A percentile compares a stretch with the other conserved stretches of the same genome.
Conservation (phyloP, 805 yeast genomes). For the Naumovozyma dairenensis region DNA sequence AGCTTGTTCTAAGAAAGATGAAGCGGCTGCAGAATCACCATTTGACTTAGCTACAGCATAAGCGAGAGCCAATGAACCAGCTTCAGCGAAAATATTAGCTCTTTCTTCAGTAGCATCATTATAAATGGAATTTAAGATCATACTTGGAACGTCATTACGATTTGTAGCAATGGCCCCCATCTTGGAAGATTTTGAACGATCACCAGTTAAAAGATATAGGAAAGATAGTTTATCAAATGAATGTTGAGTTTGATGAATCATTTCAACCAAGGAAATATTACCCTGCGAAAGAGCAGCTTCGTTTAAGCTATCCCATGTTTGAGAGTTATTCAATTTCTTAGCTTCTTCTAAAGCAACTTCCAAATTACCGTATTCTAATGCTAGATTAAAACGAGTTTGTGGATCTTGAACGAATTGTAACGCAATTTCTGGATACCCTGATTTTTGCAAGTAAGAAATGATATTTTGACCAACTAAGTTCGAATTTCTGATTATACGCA, state of each 20-base stretch:
- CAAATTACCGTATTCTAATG: conserved; percentile 86
- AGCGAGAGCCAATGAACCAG: conserved; percentile 81
- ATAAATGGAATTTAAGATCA: conserved; percentile 76
- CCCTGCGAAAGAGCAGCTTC: conserved; percentile 87
- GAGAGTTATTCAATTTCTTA: conserved; percentile 52
- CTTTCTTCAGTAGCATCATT: conserved; percentile 67
- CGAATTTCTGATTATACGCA: conserved; percentile 77
- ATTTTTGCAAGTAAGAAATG: conserved; percentile 85
- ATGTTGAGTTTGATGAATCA: conserved; percentile 79
- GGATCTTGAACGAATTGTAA: conserved; percentile 94
- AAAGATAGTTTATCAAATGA: conserved; percentile 84
- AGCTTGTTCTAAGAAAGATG: conserved; percentile 57
- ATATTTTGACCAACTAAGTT: conserved; percentile 95
- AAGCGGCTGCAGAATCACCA: conserved; percentile 70
- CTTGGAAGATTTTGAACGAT: conserved; percentile 58
- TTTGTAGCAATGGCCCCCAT: conserved; percentile 87
- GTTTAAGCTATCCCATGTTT: conserved; percentile 74
- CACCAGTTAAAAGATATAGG: conserved; percentile 79
- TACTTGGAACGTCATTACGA: conserved; percentile 69
- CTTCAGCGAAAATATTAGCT: conserved; percentile 59
- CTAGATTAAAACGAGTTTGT: conserved; percentile 90
- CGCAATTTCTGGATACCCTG: conserved; percentile 96
- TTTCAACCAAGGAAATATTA: conserved; percentile 73
- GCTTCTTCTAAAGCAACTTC: conserved; percentile 86
- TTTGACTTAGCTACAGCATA: conserved; percentile 85